Percentiles rank a stretch among this genome's conserved stretches.
Conservation (phyloP, 2,329 filamentous ascomycete species). For the Cladosporium colombiae region DNA sequence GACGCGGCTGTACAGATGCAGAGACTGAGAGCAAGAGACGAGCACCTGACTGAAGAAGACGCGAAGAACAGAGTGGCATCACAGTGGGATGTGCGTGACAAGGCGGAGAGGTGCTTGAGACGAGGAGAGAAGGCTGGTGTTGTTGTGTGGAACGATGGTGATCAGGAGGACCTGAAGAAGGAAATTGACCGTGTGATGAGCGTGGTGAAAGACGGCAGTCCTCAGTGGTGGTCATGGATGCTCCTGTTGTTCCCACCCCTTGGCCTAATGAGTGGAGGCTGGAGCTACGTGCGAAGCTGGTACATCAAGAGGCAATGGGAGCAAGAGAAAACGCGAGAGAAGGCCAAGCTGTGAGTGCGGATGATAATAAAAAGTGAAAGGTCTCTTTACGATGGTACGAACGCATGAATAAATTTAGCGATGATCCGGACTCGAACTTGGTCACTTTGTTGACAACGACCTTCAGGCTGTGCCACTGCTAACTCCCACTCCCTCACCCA, state of each 20-base stretch:
- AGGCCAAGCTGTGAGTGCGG: constrained; percentile 57
- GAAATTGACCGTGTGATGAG: constrained; percentile 68
- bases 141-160: constrained; percentile 88
- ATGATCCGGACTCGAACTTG: background rate
- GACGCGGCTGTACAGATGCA: constrained; percentile 82
- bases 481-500: background rate
- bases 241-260: constrained; percentile 70
- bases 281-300: constrained; percentile 72
- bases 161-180: constrained; percentile 65
- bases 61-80: constrained; percentile 82
- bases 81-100: constrained; percentile 82
- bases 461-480: background rate
- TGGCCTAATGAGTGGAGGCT: constrained; percentile 66
- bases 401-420: background rate
- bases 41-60: constrained; percentile 79
- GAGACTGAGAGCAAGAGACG: constrained; percentile 72
- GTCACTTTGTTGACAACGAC: background rate
- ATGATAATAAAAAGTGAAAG: background rate
- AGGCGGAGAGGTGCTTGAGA: constrained; percentile 73
- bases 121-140: constrained; percentile 66
- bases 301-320: constrained; percentile 72
- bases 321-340: constrained; percentile 55
- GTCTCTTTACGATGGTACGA: background rate
- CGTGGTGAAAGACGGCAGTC: constrained; percentile 63
- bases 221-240: constrained; percentile 81